A percentile compares a stretch with the other conserved stretches of the same genome.
phyloP scores from a whole-genome alignment of 768 basidiomycete species.

The Hygrocybe punicea region DNA sequence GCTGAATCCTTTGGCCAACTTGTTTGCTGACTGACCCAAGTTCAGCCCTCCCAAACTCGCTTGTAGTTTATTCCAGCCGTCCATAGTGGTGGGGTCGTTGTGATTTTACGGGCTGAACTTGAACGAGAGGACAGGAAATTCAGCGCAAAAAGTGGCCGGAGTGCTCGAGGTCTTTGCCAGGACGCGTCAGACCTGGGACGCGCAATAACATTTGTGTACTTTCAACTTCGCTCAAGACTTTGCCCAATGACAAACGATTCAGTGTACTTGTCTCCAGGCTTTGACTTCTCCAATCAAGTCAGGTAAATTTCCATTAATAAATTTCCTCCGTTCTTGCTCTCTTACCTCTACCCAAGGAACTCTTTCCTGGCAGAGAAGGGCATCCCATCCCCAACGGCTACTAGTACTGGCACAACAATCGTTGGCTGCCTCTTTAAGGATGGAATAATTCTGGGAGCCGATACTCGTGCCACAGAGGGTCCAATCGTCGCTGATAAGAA shows the following conservation, averaged over 20 bases:
- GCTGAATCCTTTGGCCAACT: conserved; percentile 74
- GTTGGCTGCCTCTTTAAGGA: conserved; percentile 92
- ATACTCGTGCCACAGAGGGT: conserved; percentile 93
- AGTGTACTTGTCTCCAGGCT: conserved; percentile 55
- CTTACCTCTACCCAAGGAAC: conserved; percentile 48
- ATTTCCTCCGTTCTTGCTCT: background rate
- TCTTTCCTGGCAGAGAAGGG: conserved; percentile 69
- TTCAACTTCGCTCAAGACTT: background rate
- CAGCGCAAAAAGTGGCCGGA: too few species aligned
- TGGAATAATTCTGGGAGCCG: conserved; percentile 92
- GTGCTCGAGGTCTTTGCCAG: background rate
- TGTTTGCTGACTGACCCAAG: conserved; percentile 70
- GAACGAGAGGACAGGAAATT: too few species aligned
- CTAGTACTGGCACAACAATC: conserved; percentile 95
- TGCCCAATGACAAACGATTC: conserved; percentile 26
- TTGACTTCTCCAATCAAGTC: conserved; percentile 74
- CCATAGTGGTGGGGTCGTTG: conserved; percentile 35
- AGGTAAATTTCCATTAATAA: conserved; percentile 45
- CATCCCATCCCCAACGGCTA: conserved; percentile 73
- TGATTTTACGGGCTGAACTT: background rate
- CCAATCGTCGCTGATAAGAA: conserved; percentile 98
- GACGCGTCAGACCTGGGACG: too few species aligned
- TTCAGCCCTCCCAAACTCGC: conserved; percentile 63
- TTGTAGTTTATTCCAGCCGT: conserved; percentile 66
- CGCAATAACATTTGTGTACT: too few species aligned